Percentiles rank a stretch among this genome's conserved stretches.
phyloP scores from a whole-genome alignment of 2,329 filamentous ascomycete species.

The Verticillium dahliae region DNA sequence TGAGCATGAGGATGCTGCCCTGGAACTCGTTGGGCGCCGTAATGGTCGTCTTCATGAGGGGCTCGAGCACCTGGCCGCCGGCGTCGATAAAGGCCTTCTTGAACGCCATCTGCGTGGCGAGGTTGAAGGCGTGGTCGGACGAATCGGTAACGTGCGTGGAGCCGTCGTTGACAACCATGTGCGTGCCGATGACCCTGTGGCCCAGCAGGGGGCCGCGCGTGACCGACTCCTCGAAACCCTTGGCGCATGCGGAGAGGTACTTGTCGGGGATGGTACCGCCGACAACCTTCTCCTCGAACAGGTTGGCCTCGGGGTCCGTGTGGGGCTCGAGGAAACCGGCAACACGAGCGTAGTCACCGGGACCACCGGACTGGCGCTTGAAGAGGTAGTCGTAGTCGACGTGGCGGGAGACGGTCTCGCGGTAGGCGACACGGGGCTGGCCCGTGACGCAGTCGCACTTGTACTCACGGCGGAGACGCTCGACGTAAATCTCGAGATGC shows the following conservation, averaged over 20 bases:
- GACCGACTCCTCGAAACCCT: slow-evolving; percentile 81
- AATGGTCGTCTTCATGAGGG: slow-evolving; percentile 96
- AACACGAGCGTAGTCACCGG: slow-evolving; percentile 92
- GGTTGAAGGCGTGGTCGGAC: slow-evolving; percentile 92
- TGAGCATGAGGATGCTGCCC: slow-evolving; percentile 84
- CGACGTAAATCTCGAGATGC: slow-evolving; percentile 94
- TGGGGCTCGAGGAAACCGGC: slow-evolving; percentile 88
- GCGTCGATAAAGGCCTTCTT: slow-evolving; percentile 82
- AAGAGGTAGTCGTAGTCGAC: slow-evolving; percentile 88
- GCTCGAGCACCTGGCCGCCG: slow-evolving; percentile 81
- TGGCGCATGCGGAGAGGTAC: slow-evolving; percentile 88
- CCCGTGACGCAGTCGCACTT: slow-evolving; percentile 94
- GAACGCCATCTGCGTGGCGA: slow-evolving; percentile 93
- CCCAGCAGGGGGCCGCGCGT: slow-evolving; percentile 86
- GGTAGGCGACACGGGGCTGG: slow-evolving; percentile 92
- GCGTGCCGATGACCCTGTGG: slow-evolving; percentile 82
- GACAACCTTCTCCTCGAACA: slow-evolving; percentile 80
- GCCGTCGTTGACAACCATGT: slow-evolving; percentile 92
- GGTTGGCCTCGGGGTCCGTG: slow-evolving; percentile 63
- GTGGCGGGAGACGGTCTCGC: slow-evolving; percentile 78
- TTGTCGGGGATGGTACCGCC: slow-evolving; percentile 94
- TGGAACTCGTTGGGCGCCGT: slow-evolving; percentile 97
- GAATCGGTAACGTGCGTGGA: slow-evolving; percentile 97
- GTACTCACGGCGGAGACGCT: slow-evolving; percentile 95
- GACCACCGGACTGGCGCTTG: slow-evolving; percentile 92